Evolutionary conservation across 768 basidiomycete genomes (phyloP).

Genomic region (Russula vinacea): DNA sequence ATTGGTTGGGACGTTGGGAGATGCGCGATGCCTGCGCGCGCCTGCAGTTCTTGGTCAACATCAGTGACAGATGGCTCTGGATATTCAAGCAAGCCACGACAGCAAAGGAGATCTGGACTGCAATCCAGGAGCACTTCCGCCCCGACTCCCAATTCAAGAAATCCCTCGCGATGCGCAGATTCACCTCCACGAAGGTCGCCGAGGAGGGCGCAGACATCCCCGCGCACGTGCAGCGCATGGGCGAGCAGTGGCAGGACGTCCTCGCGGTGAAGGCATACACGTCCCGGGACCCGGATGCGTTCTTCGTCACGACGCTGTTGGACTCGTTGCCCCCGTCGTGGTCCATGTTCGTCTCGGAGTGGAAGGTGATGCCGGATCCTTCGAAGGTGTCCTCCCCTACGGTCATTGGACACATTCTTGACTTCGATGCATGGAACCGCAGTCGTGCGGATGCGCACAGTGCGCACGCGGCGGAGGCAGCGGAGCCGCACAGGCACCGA

Average conservation of each 20-base stretch:
- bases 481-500: conserved; percentile 1
- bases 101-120: conserved; percentile 14
- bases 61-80: conserved; percentile 21
- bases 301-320: conserved; percentile 17
- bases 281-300: conserved; percentile 7
- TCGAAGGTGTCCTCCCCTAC: conserved; percentile 1
- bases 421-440: conserved; percentile 25
- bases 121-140: conserved; percentile 21
- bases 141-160: conserved; percentile 21
- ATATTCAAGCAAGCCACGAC: conserved; percentile 4
- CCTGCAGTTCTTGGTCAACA: conserved; percentile 21
- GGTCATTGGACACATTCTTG: conserved; percentile 20
- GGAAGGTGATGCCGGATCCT: conserved; percentile 9
- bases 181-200: not conserved
- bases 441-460: conserved; percentile 18
- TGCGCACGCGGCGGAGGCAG: not conserved
- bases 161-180: conserved; percentile 20
- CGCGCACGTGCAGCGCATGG: conserved; percentile 26
- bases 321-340: conserved; percentile 22
- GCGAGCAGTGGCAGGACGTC: conserved; percentile 24
- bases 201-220: conserved; percentile 21
- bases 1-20: conserved; percentile 13
- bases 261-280: conserved; percentile 7
- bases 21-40: conserved; percentile 23
- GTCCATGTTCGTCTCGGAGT: conserved; percentile 21